Conservation (phyloP, 805 yeast species). For the Myxozyma sirexii region DNA sequence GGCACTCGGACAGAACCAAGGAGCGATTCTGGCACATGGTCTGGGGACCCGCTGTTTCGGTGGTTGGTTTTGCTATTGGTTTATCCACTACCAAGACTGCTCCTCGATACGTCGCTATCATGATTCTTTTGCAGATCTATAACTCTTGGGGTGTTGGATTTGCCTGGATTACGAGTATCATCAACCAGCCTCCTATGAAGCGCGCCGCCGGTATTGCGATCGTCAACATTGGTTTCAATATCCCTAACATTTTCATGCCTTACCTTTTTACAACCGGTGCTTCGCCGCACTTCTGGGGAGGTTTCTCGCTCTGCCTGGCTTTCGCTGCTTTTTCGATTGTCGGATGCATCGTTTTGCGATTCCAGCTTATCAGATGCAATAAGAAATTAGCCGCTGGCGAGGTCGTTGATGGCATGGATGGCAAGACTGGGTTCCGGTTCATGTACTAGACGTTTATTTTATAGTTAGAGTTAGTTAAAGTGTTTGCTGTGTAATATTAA, state of each 20-base stretch:
- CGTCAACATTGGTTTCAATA: slow-evolving; percentile 48
- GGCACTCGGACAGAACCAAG: slow-evolving; percentile 29
- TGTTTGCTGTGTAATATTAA: no score
- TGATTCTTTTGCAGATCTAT: slow-evolving; percentile 57
- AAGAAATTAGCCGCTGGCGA: slow-evolving; percentile 15
- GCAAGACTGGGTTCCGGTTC: slow-evolving; percentile 22
- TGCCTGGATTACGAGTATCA: slow-evolving; percentile 59
- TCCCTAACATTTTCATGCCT: slow-evolving; percentile 38
- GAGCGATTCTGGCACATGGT: slow-evolving; percentile 51
- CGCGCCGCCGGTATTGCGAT: slow-evolving; percentile 51
- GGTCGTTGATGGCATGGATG: slow-evolving; percentile 21
- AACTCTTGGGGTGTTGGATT: slow-evolving; percentile 57
- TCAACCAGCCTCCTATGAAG: slow-evolving; percentile 58
- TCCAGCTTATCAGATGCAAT: slow-evolving; percentile 4
- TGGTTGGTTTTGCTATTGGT: slow-evolving; percentile 54
- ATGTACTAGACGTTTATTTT: slow-evolving; percentile 2
- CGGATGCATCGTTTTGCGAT: neutral
- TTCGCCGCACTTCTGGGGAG: slow-evolving; percentile 39
- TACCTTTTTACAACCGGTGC: slow-evolving; percentile 34
- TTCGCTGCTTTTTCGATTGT: slow-evolving; percentile 21
- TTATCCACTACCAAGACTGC: slow-evolving; percentile 56
- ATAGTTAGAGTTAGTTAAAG: neutral
- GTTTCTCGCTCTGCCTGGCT: slow-evolving; percentile 37
- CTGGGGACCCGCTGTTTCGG: slow-evolving; percentile 49
- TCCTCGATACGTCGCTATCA: slow-evolving; percentile 61